phyloP scores from a whole-genome alignment of 1,284 basidiomycete genomes.

The Grifola frondosa region DNA sequence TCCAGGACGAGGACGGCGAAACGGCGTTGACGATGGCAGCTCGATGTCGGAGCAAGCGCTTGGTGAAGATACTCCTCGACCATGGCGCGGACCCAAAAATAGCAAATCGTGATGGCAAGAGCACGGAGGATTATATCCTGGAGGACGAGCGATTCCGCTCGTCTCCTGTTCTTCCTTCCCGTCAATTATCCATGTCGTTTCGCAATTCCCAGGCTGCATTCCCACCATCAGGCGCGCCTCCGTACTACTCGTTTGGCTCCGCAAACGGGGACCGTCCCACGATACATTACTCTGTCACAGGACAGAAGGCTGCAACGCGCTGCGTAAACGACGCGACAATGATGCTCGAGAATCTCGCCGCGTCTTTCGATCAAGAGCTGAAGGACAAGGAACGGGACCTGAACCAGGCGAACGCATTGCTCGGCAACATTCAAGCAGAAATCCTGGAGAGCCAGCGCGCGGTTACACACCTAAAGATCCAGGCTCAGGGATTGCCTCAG shows the following conservation, averaged over 20 bases:
- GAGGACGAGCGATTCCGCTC: constrained; percentile 98
- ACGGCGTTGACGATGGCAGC: constrained; percentile 97
- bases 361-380: constrained; percentile 93
- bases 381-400: constrained; percentile 91
- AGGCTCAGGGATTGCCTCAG: constrained; percentile 69
- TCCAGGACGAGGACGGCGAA: constrained; percentile 99
- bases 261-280: constrained; percentile 61
- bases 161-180: constrained; percentile 77
- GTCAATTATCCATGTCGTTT: constrained; percentile 63
- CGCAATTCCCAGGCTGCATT: constrained; percentile 62
- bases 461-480: constrained; percentile 68
- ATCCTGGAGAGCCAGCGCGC: constrained; percentile 85
- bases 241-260: constrained; percentile 46
- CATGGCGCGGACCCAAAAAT: constrained; percentile 98
- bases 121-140: constrained; percentile 97
- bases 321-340: constrained; percentile 83
- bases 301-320: constrained; percentile 84
- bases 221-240: constrained; percentile 40
- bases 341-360: constrained; percentile 87
- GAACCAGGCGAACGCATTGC: constrained; percentile 85
- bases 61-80: constrained; percentile 95
- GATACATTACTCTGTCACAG: constrained; percentile 86
- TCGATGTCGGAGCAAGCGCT: constrained; percentile 92
- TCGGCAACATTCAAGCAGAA: constrained; percentile 89
- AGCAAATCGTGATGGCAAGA: constrained; percentile 93